Evolutionary conservation across 176 grass and related monocot species (phyloP).

Genomic region (Miscanthus lutarioriparius): DNA sequence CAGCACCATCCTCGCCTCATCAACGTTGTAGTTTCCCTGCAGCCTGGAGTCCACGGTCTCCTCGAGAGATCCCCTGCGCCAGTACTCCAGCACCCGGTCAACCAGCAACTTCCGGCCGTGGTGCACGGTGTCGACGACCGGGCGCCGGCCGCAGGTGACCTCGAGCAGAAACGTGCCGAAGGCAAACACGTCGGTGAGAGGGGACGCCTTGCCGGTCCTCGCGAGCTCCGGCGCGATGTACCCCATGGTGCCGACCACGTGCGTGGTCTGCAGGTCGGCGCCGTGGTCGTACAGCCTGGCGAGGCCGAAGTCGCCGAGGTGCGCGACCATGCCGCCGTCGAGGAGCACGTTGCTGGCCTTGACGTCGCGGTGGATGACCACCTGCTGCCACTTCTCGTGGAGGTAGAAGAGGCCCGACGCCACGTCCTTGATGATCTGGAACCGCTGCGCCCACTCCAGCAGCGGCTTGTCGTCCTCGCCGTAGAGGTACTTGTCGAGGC

Average conservation of each 20-base stretch:
- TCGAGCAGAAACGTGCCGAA: slow-evolving; percentile 32
- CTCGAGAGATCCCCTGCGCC: not conserved
- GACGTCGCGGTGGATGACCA: slow-evolving; percentile 52
- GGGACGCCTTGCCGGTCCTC: not conserved
- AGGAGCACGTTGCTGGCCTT: slow-evolving; percentile 67
- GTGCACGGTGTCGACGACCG: not conserved
- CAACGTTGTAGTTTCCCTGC: not conserved
- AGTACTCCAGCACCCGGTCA: not conserved
- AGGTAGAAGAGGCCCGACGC: slow-evolving; percentile 50
- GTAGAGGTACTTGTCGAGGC: slow-evolving; percentile 28
- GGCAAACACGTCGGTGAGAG: slow-evolving; percentile 24
- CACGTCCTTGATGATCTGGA: slow-evolving; percentile 51
- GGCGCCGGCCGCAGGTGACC: slow-evolving; percentile 4
- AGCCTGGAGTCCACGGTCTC: not conserved
- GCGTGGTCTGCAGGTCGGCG: slow-evolving; percentile 29
- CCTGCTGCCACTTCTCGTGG: slow-evolving; percentile 53
- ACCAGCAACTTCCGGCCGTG: not conserved
- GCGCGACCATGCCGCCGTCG: slow-evolving; percentile 32
- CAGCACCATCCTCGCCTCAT: not conserved
- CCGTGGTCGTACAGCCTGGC: slow-evolving; percentile 31
- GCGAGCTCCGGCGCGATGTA: slow-evolving; percentile 25
- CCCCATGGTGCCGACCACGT: slow-evolving; percentile 36
- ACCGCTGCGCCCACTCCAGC: slow-evolving; percentile 37
- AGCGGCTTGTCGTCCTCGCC: not conserved
- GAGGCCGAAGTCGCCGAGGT: slow-evolving; percentile 26